These are phyloP conservation scores for Amborella trichopoda DNA, from an alignment of 164 flowering plant genomes.

Conservation along the genomic window DNA sequence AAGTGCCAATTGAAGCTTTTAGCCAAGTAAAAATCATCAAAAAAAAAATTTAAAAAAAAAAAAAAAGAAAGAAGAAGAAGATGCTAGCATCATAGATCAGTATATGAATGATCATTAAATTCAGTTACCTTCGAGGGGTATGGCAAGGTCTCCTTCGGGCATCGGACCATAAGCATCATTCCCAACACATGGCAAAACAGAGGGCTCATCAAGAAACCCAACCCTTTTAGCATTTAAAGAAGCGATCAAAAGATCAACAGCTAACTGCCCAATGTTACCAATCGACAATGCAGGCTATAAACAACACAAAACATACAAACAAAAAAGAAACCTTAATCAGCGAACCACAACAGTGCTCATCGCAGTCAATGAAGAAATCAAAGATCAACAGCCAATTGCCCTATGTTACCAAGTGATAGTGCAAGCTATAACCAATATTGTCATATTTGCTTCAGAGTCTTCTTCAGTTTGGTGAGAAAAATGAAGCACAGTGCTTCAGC, in stretches of 20 bases:
- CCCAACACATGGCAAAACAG: slow-evolving; percentile 75
- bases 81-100: neutral
- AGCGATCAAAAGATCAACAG: slow-evolving; percentile 61
- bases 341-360: neutral
- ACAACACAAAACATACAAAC: neutral
- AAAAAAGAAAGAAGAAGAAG: neutral
- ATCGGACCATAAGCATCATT: slow-evolving; percentile 66
- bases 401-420: too few species aligned
- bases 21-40: neutral
- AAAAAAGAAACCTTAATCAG: slow-evolving; percentile 1
- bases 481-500: too few species aligned
- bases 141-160: slow-evolving; percentile 48
- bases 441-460: too few species aligned
- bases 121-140: slow-evolving; percentile 57
- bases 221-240: slow-evolving; percentile 48
- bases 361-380: neutral
- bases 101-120: neutral
- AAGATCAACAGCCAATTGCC: neutral
- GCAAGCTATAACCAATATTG: too few species aligned
- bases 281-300: slow-evolving; percentile 80
- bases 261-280: slow-evolving; percentile 88
- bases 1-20: too few species aligned
- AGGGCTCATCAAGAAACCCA: slow-evolving; percentile 68
- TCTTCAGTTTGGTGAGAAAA: too few species aligned
- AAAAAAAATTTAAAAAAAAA: neutral